These are phyloP conservation scores for Hymenoscyphus albidus DNA, from an alignment of 2,329 filamentous ascomycete species.

Conservation along the genomic window DNA sequence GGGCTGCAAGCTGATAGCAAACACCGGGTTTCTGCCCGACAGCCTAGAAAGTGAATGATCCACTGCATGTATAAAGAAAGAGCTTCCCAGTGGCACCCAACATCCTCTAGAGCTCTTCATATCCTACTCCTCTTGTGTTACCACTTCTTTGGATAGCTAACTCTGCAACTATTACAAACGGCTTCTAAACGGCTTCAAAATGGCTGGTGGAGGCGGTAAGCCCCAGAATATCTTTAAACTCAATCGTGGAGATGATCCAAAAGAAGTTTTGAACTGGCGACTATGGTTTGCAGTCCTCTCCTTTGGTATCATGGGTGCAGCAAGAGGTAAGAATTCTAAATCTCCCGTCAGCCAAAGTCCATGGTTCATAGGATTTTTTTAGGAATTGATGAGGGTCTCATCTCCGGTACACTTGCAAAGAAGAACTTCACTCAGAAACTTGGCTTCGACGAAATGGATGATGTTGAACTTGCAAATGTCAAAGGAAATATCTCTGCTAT, in stretches of 20 bases:
- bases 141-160: not conserved
- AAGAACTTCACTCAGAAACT: conserved; percentile 59
- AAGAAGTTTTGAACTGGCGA: conserved; percentile 71
- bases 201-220: conserved; percentile 52
- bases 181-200: conserved; percentile 25
- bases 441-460: conserved; percentile 50
- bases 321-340: conserved; percentile 48
- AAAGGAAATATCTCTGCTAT: conserved; percentile 75
- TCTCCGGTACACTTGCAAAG: conserved; percentile 67
- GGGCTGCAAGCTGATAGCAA: conserved; percentile 1
- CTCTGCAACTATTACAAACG: not conserved
- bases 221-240: conserved; percentile 62
- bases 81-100: not conserved
- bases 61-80: not conserved
- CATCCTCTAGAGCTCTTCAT: not conserved
- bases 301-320: conserved; percentile 72
- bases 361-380: conserved; percentile 36
- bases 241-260: conserved; percentile 61
- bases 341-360: not conserved
- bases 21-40: not conserved
- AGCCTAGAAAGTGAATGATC: not conserved
- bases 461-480: conserved; percentile 58
- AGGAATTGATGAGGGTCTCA: conserved; percentile 67
- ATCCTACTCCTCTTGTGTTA: not conserved
- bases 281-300: conserved; percentile 73